Evolutionary conservation across 306 rosid species (phyloP), one percentile per base, ranked within the genome.

Genomic region (Boehmeria nivea): DNA sequence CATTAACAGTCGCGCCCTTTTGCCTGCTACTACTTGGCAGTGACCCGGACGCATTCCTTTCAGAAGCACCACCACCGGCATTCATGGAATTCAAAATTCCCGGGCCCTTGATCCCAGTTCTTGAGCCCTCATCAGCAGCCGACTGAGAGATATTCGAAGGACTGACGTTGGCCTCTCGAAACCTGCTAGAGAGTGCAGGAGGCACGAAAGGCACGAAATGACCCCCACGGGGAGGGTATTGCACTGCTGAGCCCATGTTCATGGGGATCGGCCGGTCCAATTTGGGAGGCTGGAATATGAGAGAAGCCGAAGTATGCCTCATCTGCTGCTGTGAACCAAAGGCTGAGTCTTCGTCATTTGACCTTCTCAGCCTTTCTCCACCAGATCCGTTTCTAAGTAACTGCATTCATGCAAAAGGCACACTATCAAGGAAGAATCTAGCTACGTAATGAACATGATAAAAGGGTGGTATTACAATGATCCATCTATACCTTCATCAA

Each of bases 61-160:
- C 99, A 26, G 85, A 27, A 59, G 73, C 77, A 37, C 64, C 65
- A 56, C 76, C 44, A 4, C 61, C 45, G 3, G 87, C 72, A 49
- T 77, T 79, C 38, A 83, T 63, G 31, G 88, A 81, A 65, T 81
- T 83, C 79, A 87, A 77, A 69, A 87, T 65, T 54, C 95, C 95
- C 2, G 79, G 86, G 58, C 95, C 88, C 68, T 87, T 93, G 27
- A 87, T 87, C 65, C 99, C 99, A 45, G 96, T 93, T 75, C 99
- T 74, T 36, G 99, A 93, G 48, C 96, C 99, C 74, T 93, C 99
- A 37, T 93, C 99, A 9, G 99, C 94, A 55, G 96, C 99, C 25
- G 85, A 67, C 31, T 87, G 96, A 70, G 96, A 87, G 28, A 93
- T 83, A 78, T 67, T 83, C 12, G 82, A 72, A 71, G 99, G 94